Percentiles rank a stretch among this genome's conserved stretches.
Evolutionary conservation across 768 basidiomycete genomes (phyloP).

Genomic region (Pleurotus tuoliensis): DNA sequence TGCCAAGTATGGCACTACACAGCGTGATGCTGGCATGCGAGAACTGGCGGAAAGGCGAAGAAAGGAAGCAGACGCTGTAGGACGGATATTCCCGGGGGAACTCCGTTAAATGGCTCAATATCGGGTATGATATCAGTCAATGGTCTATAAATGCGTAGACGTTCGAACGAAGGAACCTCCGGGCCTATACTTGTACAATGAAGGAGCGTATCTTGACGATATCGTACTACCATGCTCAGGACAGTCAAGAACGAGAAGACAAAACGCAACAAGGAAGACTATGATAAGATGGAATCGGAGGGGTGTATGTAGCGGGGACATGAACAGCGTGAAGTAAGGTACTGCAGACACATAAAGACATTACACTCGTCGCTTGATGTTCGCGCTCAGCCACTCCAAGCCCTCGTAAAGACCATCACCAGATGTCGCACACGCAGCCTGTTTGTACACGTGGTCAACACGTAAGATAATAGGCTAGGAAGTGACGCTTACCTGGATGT

Average conservation of each 20-base stretch:
- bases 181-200: constrained; percentile 26
- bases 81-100: constrained; percentile 70
- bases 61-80: constrained; percentile 76
- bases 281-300: constrained; percentile 36
- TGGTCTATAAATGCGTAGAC: constrained; percentile 25
- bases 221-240: constrained; percentile 13
- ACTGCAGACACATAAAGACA: constrained; percentile 32
- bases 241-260: constrained; percentile 17
- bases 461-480: constrained; percentile 8
- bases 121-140: constrained; percentile 19
- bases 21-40: constrained; percentile 53
- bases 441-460: constrained; percentile 14
- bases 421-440: constrained; percentile 98
- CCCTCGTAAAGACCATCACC: constrained; percentile 99
- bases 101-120: constrained; percentile 36
- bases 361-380: constrained; percentile 85
- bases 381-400: constrained; percentile 92
- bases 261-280: constrained; percentile 18
- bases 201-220: constrained; percentile 12
- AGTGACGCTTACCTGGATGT: constrained; percentile 69
- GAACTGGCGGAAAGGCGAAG: constrained; percentile 70
- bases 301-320: constrained; percentile 51
- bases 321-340: constrained; percentile 53
- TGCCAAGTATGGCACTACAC: constrained; percentile 58
- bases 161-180: constrained; percentile 10